phyloP scores from a whole-genome alignment of 306 rosid genomes.

The Fagus crenata region DNA sequence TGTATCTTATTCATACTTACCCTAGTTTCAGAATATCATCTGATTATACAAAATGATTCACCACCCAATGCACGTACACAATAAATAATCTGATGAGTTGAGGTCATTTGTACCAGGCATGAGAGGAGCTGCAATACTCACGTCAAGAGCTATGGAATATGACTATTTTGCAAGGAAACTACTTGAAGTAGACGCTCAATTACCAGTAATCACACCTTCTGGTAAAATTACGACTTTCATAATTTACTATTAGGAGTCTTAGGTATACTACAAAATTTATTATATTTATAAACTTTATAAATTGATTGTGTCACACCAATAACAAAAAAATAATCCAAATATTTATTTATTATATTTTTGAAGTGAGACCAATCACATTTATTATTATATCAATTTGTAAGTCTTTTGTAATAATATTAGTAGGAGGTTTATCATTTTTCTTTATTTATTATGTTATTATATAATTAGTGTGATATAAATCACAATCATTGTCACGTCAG shows the following conservation, averaged over 20 bases:
- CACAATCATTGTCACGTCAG: too few relatives aligned
- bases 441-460: too few relatives aligned
- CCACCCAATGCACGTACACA: not conserved
- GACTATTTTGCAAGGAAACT: not conserved
- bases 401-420: too few relatives aligned
- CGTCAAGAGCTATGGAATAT: conserved; percentile 1
- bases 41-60: not conserved
- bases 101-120: conserved; percentile 13
- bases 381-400: too few relatives aligned
- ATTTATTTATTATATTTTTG: too few relatives aligned
- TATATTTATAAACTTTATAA: too few relatives aligned
- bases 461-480: too few relatives aligned
- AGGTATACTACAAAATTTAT: too few relatives aligned
- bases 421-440: too few relatives aligned
- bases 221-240: conserved; percentile 9
- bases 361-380: too few relatives aligned
- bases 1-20: not conserved
- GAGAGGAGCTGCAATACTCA: conserved; percentile 31
- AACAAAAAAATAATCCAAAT: too few relatives aligned
- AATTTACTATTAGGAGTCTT: not conserved
- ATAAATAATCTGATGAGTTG: not conserved
- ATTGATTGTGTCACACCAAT: too few relatives aligned
- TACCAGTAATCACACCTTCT: conserved; percentile 25
- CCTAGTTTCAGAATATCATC: not conserved
- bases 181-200: conserved; percentile 18